Evolutionary conservation across 352 stramenopile species (phyloP).

Genomic region (Globisporangium barbulae): DNA sequence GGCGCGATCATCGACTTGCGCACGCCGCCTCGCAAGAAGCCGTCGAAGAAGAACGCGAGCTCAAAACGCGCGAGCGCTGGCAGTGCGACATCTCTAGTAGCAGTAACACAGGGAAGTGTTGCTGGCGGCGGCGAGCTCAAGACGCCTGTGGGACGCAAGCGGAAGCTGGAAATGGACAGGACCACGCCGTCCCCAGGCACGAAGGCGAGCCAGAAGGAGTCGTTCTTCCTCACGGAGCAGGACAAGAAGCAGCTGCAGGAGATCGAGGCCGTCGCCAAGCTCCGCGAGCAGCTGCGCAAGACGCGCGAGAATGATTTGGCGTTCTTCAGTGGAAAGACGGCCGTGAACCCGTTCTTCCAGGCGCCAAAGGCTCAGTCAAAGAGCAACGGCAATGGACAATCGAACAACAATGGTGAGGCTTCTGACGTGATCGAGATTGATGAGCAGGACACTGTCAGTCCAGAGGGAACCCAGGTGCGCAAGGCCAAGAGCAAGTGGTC

Average conservation of each 20-base stretch:
- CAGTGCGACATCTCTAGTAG: not conserved
- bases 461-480: constrained; percentile 16
- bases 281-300: constrained; percentile 61
- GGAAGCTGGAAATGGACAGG: constrained; percentile 64
- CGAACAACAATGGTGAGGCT: not conserved
- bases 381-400: constrained; percentile 11
- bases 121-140: constrained; percentile 5
- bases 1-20: constrained; percentile 9
- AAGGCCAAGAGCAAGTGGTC: constrained; percentile 29
- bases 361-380: constrained; percentile 17
- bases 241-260: constrained; percentile 69
- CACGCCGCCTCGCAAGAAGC: constrained; percentile 11
- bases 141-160: constrained; percentile 35
- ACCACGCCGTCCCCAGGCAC: constrained; percentile 33
- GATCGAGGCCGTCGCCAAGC: constrained; percentile 56
- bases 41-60: constrained; percentile 1
- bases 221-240: constrained; percentile 67
- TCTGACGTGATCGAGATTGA: constrained; percentile 29
- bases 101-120: not conserved
- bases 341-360: constrained; percentile 69
- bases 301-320: constrained; percentile 65
- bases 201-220: constrained; percentile 29
- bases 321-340: constrained; percentile 57
- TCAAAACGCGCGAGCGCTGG: not conserved
- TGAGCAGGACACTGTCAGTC: constrained; percentile 11